Evolutionary conservation across 495 filamentous ascomycete species (phyloP), one percentile per base, ranked within the genome.

Genomic region (Glonium stellatum): DNA sequence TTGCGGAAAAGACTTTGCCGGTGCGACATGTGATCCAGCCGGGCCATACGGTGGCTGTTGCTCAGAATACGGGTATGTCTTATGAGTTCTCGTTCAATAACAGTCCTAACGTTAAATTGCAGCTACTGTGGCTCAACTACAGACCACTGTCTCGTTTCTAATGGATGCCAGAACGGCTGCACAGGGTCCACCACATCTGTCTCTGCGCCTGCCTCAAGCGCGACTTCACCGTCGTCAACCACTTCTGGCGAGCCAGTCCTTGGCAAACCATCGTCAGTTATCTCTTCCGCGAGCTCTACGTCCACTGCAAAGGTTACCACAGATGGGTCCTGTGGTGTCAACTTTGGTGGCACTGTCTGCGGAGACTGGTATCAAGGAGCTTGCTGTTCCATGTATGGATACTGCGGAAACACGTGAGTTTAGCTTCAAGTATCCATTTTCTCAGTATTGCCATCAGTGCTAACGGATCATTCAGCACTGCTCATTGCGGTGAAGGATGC

Each of bases 301-400:
- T 49, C 65, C 21, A 59, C 53, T 4, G 58, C 54, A 11, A 61
- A 64, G 51, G 49, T 37, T 31, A 71, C 69, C 2, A 66, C 70
- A 39, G 63, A 82, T 65, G 79, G 79, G n/a, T 74, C 71, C 53
- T 82, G 79, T 55, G 79, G 79, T 55, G 67, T 69, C 19, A 66
- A 59, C 18, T 78, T 78, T 62, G 73, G 71, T 22, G 72, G 71
- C 18, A 76, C 73, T 12, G 62, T 78, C 10, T 81, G 79, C 60
- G 78, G 79, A 10, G 64, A 78, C 54, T 81, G 78, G 78, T 61
- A 66, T 12, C 71, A 75, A 42, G 79, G 79, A 27, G 62, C 69
- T 59, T 81, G 79, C 63, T 81, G 79, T 62, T 78, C 75, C 22
- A 71, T 76, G 71, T 82, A 79, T 64, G 78, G 78, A 31, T 75